These are phyloP conservation scores for Ramicandelaber brevisporus DNA, from an alignment of 192 early-diverging fungal genomes.

Conservation along the genomic window DNA sequence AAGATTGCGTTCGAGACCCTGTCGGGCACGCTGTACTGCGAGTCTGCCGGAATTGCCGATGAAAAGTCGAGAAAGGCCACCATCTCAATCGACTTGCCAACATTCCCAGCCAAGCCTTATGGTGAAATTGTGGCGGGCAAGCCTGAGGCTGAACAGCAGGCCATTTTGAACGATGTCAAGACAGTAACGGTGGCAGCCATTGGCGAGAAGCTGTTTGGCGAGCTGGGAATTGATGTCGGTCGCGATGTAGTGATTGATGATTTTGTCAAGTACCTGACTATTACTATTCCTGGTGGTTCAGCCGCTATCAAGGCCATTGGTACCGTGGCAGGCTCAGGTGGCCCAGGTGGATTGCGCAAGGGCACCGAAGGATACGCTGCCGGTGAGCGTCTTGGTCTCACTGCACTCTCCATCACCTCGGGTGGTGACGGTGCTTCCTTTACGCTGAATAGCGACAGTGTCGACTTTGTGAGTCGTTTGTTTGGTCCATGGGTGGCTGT, in stretches of 20 bases:
- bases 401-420: slow-evolving; percentile 1
- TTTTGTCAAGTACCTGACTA: too few species aligned
- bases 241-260: too few species aligned
- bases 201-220: too few species aligned
- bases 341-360: slow-evolving; percentile 3
- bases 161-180: slow-evolving; percentile 3
- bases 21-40: slow-evolving; percentile 6
- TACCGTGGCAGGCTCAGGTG: slow-evolving; percentile 5
- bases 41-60: too few species aligned
- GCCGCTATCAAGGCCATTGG: background rate
- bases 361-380: slow-evolving; percentile 4
- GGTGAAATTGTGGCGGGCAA: background rate
- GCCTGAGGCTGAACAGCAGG: background rate
- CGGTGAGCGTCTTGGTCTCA: slow-evolving; percentile 1
- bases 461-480: slow-evolving; percentile 9
- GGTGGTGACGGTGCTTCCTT: too few species aligned
- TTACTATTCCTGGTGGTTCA: too few species aligned
- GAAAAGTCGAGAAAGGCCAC: too few species aligned
- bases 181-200: slow-evolving; percentile 1
- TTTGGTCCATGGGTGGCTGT: slow-evolving; percentile 13
- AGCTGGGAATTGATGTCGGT: too few species aligned
- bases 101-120: background rate
- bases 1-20: slow-evolving; percentile 11
- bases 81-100: slow-evolving; percentile 4
- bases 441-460: too few species aligned